Conservation (phyloP, 2,329 filamentous ascomycete species). For the Ceratocystis albifundus region DNA sequence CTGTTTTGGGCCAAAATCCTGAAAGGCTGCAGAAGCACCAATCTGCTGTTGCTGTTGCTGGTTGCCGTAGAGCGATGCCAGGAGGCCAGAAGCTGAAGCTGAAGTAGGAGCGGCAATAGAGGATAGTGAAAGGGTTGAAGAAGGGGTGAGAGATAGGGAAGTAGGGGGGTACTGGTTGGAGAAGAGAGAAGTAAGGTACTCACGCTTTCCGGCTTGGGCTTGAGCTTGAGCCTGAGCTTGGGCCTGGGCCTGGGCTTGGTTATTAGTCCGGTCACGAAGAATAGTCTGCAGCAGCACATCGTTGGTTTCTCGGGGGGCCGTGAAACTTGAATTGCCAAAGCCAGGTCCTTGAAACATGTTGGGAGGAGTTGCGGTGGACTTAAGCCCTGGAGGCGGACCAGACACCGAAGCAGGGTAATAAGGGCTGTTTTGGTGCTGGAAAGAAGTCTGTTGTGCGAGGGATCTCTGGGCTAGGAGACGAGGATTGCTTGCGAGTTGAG, state of each 20-base stretch:
- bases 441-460: constrained; percentile 51
- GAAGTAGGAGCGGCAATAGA: constrained; percentile 68
- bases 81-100: constrained; percentile 80
- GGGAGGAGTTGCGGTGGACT: constrained; percentile 87
- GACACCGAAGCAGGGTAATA: constrained; percentile 80
- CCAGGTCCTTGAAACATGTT: constrained; percentile 86
- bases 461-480: constrained; percentile 72
- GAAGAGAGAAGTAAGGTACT: constrained; percentile 92
- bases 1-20: constrained; percentile 91
- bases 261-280: constrained; percentile 53
- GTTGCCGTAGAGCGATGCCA: constrained; percentile 82
- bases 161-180: constrained; percentile 76
- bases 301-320: constrained; percentile 57
- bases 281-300: constrained; percentile 69
- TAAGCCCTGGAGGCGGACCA: constrained; percentile 85
- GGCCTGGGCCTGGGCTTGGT: constrained; percentile 46
- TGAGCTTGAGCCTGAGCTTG: constrained; percentile 49
- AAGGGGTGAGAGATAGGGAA: constrained; percentile 77
- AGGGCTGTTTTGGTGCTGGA: constrained; percentile 52
- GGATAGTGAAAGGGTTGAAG: constrained; percentile 77
- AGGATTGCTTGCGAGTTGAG: constrained; percentile 64
- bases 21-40: constrained; percentile 56
- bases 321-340: constrained; percentile 64
- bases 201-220: constrained; percentile 63
- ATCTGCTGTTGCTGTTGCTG: constrained; percentile 35